Base-by-base conservation (phyloP, 176 grass and related monocot genomes). In the Eragrostis curvula region DNA sequence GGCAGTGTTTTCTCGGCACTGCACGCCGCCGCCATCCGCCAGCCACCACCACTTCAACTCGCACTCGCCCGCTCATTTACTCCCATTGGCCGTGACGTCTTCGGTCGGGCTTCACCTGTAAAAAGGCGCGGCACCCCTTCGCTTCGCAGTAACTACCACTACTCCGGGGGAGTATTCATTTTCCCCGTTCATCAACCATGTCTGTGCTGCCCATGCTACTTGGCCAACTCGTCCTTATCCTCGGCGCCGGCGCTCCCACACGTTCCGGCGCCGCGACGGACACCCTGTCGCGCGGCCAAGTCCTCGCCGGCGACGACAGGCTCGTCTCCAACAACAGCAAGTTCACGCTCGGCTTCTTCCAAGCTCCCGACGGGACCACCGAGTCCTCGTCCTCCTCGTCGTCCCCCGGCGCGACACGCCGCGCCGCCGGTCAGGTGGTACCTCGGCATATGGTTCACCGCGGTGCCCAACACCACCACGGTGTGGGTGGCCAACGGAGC, bases 301-400 rank as follows among this genome's bases (percentile, higher is more conserved):
- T 45, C 24, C 48, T 86, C 21, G 15, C 57, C 7, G 86, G 55
- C 55, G 27, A 8, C 18, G 86, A n/a, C 32, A 76, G 5, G 55
- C 10, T 92, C n/a, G 45, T 79, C 75, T 92, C 87, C 75, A 75
- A 24, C 66, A 78, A 29, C 48, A 51, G 65, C 27, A 89, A 77
- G 61, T 92, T 92, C 62, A 43, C 70, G 14, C 90, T 92, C 53
- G 79, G 86, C 18, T 89, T 93, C 87, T 93, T 89, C 87, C 16
- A 1, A 9, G 46, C 24, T 8, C 80, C 23, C 14, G 47, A 18
- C 53, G 5, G 14, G 18, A 58, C n/a, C 24, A 39, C 18, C 16
- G 51, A 36, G 32, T 36, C 32, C 3, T 36, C 32, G 32, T 36
- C 32, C 32, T 4, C 32, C 32, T 36, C 32, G 3, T 36, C 32